These are phyloP conservation scores for Agaricus sinodeliciosus DNA, from an alignment of 768 basidiomycete species.

Conservation along the genomic window DNA sequence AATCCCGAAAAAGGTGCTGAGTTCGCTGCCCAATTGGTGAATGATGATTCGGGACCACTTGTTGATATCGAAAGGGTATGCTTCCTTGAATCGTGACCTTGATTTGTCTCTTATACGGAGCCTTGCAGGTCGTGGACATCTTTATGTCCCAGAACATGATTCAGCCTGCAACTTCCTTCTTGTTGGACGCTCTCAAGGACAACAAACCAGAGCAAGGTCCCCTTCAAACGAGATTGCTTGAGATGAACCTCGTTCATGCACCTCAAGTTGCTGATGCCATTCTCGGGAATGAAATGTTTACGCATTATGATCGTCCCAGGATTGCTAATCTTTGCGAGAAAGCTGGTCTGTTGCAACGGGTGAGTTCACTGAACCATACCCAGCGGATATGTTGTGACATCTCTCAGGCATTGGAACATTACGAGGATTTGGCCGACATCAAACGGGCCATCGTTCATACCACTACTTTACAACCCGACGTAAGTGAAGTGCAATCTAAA, in stretches of 20 bases:
- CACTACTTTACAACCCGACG: constrained; percentile 75
- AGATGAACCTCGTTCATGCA: constrained; percentile 97
- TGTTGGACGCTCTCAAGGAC: constrained; percentile 95
- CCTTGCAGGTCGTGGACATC: constrained; percentile 81
- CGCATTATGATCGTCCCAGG: constrained; percentile 91
- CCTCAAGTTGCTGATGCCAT: constrained; percentile 99
- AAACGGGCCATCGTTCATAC: constrained; percentile 97
- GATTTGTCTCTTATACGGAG: constrained; percentile 5
- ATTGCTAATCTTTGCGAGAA: constrained; percentile 99
- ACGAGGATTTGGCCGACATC: constrained; percentile 97
- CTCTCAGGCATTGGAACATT: constrained; percentile 90
- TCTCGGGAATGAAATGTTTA: constrained; percentile 97
- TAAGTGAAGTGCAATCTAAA: constrained; percentile 26
- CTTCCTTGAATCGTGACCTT: constrained; percentile 4
- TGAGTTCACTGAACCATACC: constrained; percentile 29
- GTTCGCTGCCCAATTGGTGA: constrained; percentile 91
- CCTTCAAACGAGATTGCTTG: constrained; percentile 91
- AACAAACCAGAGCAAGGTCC: constrained; percentile 97
- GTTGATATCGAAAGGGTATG: constrained; percentile 88
- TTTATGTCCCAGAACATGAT: constrained; percentile 99
- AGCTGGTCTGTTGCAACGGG: constrained; percentile 90
- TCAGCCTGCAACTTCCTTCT: constrained; percentile 96
- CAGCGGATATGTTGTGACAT: constrained; percentile 6
- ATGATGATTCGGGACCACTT: constrained; percentile 87
- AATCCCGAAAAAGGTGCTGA: constrained; percentile 98